Evolutionary conservation across 805 yeast genomes (phyloP).

Genomic region (Yarrowia sp.): DNA sequence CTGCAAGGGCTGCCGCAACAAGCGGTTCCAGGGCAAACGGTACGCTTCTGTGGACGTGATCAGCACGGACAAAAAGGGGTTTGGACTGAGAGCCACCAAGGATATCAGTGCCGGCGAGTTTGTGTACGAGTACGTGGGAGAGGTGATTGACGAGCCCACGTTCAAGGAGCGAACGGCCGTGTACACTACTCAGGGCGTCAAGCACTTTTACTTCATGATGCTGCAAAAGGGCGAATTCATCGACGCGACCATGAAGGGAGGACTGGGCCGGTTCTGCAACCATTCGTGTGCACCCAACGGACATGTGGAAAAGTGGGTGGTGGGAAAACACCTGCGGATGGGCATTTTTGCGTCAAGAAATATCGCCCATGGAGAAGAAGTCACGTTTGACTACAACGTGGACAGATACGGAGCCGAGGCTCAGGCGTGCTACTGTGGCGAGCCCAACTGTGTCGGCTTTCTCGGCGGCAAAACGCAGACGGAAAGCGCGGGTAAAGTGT

Average conservation of each 20-base stretch:
- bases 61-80: constrained; percentile 81
- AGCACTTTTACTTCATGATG: constrained; percentile 95
- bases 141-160: constrained; percentile 77
- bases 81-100: constrained; percentile 73
- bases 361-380: constrained; percentile 77
- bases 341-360: constrained; percentile 86
- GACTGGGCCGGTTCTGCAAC: constrained; percentile 86
- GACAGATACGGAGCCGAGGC: constrained; percentile 95
- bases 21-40: constrained; percentile 75
- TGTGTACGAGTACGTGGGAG: constrained; percentile 91
- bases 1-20: constrained; percentile 79
- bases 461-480: constrained; percentile 98
- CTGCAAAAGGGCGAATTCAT: constrained; percentile 87
- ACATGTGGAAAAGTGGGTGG: constrained; percentile 96
- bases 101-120: constrained; percentile 63
- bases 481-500: constrained; percentile 78
- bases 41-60: constrained; percentile 80
- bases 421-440: constrained; percentile 93
- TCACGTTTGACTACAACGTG: constrained; percentile 89
- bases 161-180: constrained; percentile 71
- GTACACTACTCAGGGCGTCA: constrained; percentile 65
- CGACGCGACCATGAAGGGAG: constrained; percentile 89
- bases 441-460: constrained; percentile 84
- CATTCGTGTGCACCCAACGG: constrained; percentile 96
- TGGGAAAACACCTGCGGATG: constrained; percentile 84